Base-by-base conservation (phyloP, 2,329 filamentous ascomycete species). In the Pyrenophora seminiperda region DNA sequence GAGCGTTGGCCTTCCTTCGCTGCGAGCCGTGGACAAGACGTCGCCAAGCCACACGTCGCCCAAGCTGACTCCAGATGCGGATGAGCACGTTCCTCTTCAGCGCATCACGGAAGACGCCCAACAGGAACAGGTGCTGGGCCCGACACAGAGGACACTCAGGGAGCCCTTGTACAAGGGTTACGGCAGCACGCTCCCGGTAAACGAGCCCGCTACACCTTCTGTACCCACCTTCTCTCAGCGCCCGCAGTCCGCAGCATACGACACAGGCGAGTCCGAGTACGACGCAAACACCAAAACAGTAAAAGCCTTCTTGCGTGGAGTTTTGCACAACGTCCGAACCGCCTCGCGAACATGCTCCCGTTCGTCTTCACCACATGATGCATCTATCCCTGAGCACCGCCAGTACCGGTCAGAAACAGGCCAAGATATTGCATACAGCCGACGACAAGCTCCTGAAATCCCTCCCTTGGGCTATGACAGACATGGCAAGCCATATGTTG, bases 281-380 rank as follows among this genome's bases (percentile, higher is more conserved):
- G 41, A 45, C n/a, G 14, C 34, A 6, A 53, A 62, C 27, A 30
- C 22, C 14, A 58, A 44, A 29, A 56, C 53, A 11, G 33, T 62
- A 18, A 68, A 53, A 50, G 45, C 50, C 11, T 54, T 69, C 24
- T 41, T 69, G 24, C 55, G 57, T 56, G 61, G 56, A 24, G 50
- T 67, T 24, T 24, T 65, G 31, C 59, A 62, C 15, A 61, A 57
- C 29, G 56, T 63, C 39, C 62, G 59, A 36, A 51, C 54, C 50
- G 53, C 51, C 42, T 65, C 62, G 27, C 57, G 58, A n/a, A 52
- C 49, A 33, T 48, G 44, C 32, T 61, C 58, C 53, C 41, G 55
- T 43, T 58, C 60, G 18, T 55, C 58, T 11, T 61, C 62, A 38
- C 46, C 43, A 29, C 41, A 57, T 38, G 24, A 27, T 27, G 37